phyloP scores from a whole-genome alignment of 768 basidiomycete genomes.

The Suillus placidus region DNA sequence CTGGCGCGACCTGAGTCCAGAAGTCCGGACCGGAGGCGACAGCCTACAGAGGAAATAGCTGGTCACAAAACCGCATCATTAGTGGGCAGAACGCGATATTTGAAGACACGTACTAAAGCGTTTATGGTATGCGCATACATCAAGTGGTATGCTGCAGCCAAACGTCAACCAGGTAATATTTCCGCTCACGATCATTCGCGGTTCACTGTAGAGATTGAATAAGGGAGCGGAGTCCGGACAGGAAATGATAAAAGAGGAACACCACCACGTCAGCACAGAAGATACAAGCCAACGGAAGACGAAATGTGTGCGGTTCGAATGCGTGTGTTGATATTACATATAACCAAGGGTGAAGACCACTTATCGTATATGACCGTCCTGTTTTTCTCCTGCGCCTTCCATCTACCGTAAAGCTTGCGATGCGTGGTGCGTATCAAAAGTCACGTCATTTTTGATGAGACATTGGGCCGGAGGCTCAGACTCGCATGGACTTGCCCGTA shows the following conservation, averaged over 20 bases:
- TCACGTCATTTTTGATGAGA: neutral
- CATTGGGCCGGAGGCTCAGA: neutral
- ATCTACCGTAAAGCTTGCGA: neutral
- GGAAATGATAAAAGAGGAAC: neutral
- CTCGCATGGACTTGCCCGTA: neutral
- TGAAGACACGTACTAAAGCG: neutral
- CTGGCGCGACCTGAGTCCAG: neutral
- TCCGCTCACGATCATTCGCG: neutral
- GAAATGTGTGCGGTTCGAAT: neutral
- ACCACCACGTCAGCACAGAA: neutral
- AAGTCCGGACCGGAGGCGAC: neutral
- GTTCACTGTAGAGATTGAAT: neutral
- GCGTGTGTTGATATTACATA: neutral
- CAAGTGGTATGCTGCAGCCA: neutral
- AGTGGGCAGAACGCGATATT: neutral
- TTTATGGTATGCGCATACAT: neutral
- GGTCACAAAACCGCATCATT: neutral
- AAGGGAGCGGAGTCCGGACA: no score
- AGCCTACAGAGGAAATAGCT: neutral
- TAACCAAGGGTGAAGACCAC: neutral
- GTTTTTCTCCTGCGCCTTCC: no score
- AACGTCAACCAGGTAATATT: neutral
- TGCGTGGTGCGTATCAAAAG: neutral
- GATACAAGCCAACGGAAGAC: neutral
- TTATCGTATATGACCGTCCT: neutral